Evolutionary conservation across 2,329 filamentous ascomycete species (phyloP).

Genomic region (Colletotrichum viniferum): DNA sequence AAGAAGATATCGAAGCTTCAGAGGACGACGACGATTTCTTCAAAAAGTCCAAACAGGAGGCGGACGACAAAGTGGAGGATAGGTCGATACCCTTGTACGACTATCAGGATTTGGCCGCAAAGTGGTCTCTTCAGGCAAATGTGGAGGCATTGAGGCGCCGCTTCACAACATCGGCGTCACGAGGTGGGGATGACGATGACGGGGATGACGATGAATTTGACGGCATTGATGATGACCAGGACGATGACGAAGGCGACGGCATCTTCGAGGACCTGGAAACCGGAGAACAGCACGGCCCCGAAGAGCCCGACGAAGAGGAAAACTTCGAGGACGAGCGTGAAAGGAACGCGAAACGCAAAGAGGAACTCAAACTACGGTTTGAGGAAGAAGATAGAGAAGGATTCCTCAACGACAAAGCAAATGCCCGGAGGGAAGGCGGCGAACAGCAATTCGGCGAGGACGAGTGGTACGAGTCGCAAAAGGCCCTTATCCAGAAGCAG

Average conservation of each 20-base stretch:
- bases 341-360: slow-evolving; percentile 88
- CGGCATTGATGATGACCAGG: slow-evolving; percentile 55
- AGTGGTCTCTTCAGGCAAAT: slow-evolving; percentile 83
- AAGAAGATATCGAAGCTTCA: slow-evolving; percentile 62
- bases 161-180: slow-evolving; percentile 73
- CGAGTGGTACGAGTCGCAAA: slow-evolving; percentile 98
- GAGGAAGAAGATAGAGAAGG: slow-evolving; percentile 98
- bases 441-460: slow-evolving; percentile 91
- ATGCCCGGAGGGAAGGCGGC: slow-evolving; percentile 72
- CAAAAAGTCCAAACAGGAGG: slow-evolving; percentile 65
- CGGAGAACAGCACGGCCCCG: slow-evolving; percentile 61
- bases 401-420: slow-evolving; percentile 87
- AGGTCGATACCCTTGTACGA: slow-evolving; percentile 79
- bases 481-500: slow-evolving; percentile 93
- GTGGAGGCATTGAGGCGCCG: slow-evolving; percentile 75
- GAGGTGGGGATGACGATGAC: slow-evolving; percentile 38
- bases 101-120: slow-evolving; percentile 79
- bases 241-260: slow-evolving; percentile 57
- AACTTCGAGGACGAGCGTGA: slow-evolving; percentile 86
- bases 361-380: slow-evolving; percentile 91
- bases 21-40: slow-evolving; percentile 69
- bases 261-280: slow-evolving; percentile 76
- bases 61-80: slow-evolving; percentile 79
- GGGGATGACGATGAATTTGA: slow-evolving; percentile 58
- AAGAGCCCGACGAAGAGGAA: slow-evolving; percentile 45